Conservation (phyloP, 176 grass and related monocot genomes). For the Musa schizocarpa region DNA sequence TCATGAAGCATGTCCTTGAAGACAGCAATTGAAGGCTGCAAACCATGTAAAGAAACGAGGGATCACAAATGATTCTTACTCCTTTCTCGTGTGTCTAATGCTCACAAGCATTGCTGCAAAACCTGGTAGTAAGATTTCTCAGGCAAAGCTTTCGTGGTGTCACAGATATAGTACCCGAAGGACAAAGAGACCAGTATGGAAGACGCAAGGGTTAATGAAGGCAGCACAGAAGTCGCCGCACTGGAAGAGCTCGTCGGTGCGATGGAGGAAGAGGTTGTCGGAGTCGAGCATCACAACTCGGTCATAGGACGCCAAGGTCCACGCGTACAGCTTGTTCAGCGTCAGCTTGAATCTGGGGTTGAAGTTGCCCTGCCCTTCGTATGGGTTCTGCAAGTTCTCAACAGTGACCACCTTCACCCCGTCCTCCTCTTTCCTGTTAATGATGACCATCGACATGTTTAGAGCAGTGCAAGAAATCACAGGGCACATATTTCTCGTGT, state of each 20-base stretch:
- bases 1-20: slow-evolving; percentile 85
- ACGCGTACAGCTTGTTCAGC: slow-evolving; percentile 87
- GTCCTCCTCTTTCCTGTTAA: slow-evolving; percentile 73
- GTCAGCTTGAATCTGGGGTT: slow-evolving; percentile 90
- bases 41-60: neutral
- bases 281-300: slow-evolving; percentile 94
- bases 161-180: slow-evolving; percentile 42
- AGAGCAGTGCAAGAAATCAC: too few species aligned
- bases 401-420: slow-evolving; percentile 83
- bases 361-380: slow-evolving; percentile 85
- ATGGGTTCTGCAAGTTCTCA: slow-evolving; percentile 86
- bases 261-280: slow-evolving; percentile 92
- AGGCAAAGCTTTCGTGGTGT: too few species aligned
- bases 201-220: slow-evolving; percentile 94
- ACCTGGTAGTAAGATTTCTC: too few species aligned
- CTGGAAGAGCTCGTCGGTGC: slow-evolving; percentile 86
- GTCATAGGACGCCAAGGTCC: slow-evolving; percentile 66
- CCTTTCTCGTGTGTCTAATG: too few species aligned
- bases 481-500: too few species aligned
- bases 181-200: slow-evolving; percentile 94
- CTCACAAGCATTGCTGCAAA: too few species aligned
- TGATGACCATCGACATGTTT: neutral
- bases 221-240: slow-evolving; percentile 87
- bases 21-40: slow-evolving; percentile 70
- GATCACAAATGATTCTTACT: neutral